These are phyloP conservation scores for Nakataea oryzae DNA, from an alignment of 2,329 filamentous ascomycete species.

Conservation along the genomic window DNA sequence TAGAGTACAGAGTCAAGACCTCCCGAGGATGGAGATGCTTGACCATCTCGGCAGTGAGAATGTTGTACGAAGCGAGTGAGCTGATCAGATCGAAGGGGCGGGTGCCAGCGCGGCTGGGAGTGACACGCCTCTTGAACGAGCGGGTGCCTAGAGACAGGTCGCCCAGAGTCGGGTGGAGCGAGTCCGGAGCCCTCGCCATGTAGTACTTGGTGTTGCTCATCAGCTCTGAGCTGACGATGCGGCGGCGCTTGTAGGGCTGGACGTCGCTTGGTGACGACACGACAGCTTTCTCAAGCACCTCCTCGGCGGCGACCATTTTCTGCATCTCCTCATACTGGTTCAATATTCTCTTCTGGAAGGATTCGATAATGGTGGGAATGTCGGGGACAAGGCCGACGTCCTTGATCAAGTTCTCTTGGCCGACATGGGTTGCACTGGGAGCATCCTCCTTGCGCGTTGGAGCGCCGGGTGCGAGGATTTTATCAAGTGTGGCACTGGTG, in stretches of 20 bases:
- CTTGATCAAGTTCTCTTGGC: not conserved
- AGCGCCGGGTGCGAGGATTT: not conserved
- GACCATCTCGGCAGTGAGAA: slow-evolving; percentile 44
- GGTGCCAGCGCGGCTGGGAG: not conserved
- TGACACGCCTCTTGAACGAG: not conserved
- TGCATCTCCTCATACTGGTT: not conserved
- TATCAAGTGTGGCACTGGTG: not conserved
- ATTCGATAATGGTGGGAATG: not conserved
- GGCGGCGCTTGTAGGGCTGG: not conserved
- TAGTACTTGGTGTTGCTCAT: slow-evolving; percentile 11
- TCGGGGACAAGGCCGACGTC: not conserved
- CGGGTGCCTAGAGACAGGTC: not conserved
- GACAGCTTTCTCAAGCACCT: not conserved
- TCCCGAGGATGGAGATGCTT: slow-evolving; percentile 42
- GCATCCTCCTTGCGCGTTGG: not conserved
- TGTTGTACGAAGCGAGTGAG: slow-evolving; percentile 30
- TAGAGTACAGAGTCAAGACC: slow-evolving; percentile 53
- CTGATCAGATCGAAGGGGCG: slow-evolving; percentile 29
- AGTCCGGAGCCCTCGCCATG: not conserved
- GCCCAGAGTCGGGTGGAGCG: not conserved
- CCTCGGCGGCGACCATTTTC: not conserved
- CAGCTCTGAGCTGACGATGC: slow-evolving; percentile 1
- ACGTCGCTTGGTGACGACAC: not conserved
- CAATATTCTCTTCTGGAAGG: not conserved
- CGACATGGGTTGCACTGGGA: not conserved